These are phyloP conservation scores for Penicillium sp. DNA, from an alignment of 2,329 filamentous ascomycete genomes.

Conservation along the genomic window DNA sequence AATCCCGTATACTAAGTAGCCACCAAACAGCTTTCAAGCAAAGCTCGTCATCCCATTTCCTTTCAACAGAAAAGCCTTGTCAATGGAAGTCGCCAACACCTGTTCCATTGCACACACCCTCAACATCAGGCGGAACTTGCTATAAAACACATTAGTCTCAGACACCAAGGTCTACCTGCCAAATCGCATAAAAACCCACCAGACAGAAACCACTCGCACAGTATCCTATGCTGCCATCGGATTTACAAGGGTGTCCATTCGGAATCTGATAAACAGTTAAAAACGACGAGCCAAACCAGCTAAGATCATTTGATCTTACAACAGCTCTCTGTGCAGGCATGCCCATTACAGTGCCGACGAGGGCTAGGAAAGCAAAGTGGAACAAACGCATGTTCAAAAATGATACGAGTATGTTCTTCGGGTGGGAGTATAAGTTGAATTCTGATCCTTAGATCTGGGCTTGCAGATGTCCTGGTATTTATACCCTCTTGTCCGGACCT, in stretches of 20 bases:
- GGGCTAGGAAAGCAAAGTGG: not conserved
- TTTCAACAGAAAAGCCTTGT: not conserved
- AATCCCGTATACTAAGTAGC: too few relatives aligned
- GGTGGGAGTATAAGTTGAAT: not conserved
- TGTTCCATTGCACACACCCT: not conserved
- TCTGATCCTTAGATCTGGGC: not conserved
- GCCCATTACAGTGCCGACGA: not conserved
- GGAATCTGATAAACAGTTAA: not conserved
- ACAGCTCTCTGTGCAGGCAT: slow-evolving; percentile 1
- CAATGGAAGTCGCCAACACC: not conserved
- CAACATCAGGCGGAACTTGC: slow-evolving; percentile 2
- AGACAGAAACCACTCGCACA: slow-evolving; percentile 5
- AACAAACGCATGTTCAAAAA: slow-evolving; percentile 2
- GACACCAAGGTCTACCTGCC: too few relatives aligned
- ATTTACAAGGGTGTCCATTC: not conserved
- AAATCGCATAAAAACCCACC: not conserved
- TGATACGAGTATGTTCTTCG: not conserved
- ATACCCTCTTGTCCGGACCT: not conserved
- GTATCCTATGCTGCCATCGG: slow-evolving; percentile 5
- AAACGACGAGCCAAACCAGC: too few relatives aligned
- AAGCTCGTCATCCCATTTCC: not conserved
- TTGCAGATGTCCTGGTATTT: not conserved
- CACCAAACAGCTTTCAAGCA: too few relatives aligned
- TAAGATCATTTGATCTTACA: not conserved
- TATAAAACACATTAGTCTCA: not conserved